These are phyloP conservation scores for Lasiodiplodia citricola DNA, from an alignment of 2,329 filamentous ascomycete species.

Conservation along the genomic window DNA sequence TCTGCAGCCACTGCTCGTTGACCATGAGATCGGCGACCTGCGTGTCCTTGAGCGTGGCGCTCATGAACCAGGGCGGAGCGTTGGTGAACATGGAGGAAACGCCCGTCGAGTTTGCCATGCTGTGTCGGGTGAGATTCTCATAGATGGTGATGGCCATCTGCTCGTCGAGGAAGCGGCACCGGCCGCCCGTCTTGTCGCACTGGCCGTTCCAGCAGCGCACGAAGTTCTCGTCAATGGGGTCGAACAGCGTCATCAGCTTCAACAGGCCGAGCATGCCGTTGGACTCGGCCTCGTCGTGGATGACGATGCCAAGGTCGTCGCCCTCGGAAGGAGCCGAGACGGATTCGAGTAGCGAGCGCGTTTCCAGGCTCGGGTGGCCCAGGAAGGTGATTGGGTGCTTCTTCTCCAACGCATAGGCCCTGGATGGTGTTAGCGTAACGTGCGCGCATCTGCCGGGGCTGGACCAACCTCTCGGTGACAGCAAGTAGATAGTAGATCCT, in stretches of 20 bases:
- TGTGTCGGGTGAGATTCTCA: background rate
- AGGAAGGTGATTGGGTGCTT: conserved; percentile 50
- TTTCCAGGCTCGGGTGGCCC: conserved; percentile 47
- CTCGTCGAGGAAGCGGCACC: conserved; percentile 42
- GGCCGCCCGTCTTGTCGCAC: conserved; percentile 38
- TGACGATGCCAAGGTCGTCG: conserved; percentile 43
- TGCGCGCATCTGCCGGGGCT: background rate
- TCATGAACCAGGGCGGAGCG: conserved; percentile 40
- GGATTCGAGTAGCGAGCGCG: conserved; percentile 49
- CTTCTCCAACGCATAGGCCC: conserved; percentile 50
- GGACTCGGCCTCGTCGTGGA: conserved; percentile 50
- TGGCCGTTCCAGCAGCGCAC: conserved; percentile 51
- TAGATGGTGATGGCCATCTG: conserved; percentile 7
- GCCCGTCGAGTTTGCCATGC: conserved; percentile 29
- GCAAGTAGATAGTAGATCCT: conserved; percentile 45
- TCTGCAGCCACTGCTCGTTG: conserved; percentile 52
- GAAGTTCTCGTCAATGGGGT: conserved; percentile 51
- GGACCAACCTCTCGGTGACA: conserved; percentile 33
- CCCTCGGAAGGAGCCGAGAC: conserved; percentile 39
- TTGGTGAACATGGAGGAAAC: conserved; percentile 29
- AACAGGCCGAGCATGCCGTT: conserved; percentile 50
- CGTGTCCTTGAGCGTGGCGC: conserved; percentile 46
- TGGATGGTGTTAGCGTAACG: conserved; percentile 29
- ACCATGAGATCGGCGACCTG: conserved; percentile 51
- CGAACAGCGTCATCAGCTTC: conserved; percentile 51